Base-by-base conservation (phyloP, 441 rosid genomes). In the Syzygium malaccense region DNA sequence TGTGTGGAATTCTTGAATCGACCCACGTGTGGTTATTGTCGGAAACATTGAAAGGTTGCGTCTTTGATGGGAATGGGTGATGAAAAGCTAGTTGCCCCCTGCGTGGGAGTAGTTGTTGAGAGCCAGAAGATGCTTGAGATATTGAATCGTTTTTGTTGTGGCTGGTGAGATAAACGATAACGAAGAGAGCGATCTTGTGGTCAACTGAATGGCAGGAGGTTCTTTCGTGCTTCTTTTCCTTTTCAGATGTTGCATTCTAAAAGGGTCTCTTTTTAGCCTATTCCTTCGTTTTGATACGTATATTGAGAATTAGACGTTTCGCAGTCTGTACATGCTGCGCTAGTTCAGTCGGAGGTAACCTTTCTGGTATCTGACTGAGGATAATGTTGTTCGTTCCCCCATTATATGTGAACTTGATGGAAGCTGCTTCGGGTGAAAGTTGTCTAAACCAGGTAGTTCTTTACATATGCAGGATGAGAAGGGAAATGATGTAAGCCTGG, bases 401-500 rank as follows among this genome's bases (percentile, higher is more conserved):
- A 26, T 66, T 53, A 49, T 32, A 12, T 14, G 55, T 14, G 55
- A 60, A 51, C 88, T 87, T 11, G 19, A 56, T 56, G 87, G 30
- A 57, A 62, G 57, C 56, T 60, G 45, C 54, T 51, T 66, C 85
- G 7, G 88, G 30, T 4, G 26, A 71, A 8, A 6, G 25, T 49
- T 84, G 37, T 56, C 37, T n/a, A 7, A 78, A 78, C 5, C 84
- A 3, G 13, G 8, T 78, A 75, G 30, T 87, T 88, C 18, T 19
- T 89, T 79, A 23, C 86, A 86, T 30, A 71, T 56, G 85, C 95
- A 96, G 98, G 96, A 97, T 94, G 96, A 95, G 41, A 92, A 88
- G 55, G 97, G 97, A 87, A 91, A 93, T 86, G 95, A 91, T 90
- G 93, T 95, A 26, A 90, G 90, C 89, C 95, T 97, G 32, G 92